These are phyloP conservation scores for Trichoderma semiorbis DNA, from an alignment of 2,329 filamentous ascomycete genomes.

Conservation along the genomic window DNA sequence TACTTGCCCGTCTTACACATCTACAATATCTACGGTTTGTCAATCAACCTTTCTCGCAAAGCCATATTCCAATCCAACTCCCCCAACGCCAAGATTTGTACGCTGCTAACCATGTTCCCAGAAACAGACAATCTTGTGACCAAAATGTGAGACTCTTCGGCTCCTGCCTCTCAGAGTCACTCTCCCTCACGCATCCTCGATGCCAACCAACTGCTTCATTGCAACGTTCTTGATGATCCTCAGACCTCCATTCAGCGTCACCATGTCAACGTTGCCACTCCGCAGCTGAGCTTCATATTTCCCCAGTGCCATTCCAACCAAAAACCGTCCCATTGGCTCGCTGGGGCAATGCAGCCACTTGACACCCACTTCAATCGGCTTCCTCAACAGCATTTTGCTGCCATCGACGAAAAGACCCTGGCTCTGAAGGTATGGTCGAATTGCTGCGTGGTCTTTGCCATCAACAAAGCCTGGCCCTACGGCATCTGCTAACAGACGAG, in stretches of 20 bases:
- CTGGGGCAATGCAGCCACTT: slow-evolving; percentile 8
- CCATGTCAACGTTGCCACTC: neutral
- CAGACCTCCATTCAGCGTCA: neutral
- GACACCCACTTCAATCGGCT: neutral
- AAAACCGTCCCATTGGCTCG: slow-evolving; percentile 1
- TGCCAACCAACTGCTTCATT: neutral
- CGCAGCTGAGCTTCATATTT: neutral
- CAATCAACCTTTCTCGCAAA: no score
- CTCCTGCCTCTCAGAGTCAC: neutral
- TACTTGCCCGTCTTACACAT: neutral
- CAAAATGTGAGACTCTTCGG: neutral
- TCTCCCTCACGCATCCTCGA: neutral
- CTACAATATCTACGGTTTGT: neutral
- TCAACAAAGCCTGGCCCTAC: neutral
- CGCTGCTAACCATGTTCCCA: neutral
- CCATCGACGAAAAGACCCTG: neutral
- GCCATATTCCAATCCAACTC: neutral
- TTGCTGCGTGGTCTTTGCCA: neutral
- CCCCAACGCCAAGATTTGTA: neutral
- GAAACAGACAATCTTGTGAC: neutral
- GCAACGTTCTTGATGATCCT: slow-evolving; percentile 7
- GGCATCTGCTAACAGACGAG: neutral
- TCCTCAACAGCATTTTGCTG: neutral
- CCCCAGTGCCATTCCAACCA: neutral
- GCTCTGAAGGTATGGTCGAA: neutral